Percentiles rank a stretch among this genome's conserved stretches.
These are phyloP conservation scores for Russula brevipes DNA, from an alignment of 768 basidiomycete species.

Conservation along the genomic window DNA sequence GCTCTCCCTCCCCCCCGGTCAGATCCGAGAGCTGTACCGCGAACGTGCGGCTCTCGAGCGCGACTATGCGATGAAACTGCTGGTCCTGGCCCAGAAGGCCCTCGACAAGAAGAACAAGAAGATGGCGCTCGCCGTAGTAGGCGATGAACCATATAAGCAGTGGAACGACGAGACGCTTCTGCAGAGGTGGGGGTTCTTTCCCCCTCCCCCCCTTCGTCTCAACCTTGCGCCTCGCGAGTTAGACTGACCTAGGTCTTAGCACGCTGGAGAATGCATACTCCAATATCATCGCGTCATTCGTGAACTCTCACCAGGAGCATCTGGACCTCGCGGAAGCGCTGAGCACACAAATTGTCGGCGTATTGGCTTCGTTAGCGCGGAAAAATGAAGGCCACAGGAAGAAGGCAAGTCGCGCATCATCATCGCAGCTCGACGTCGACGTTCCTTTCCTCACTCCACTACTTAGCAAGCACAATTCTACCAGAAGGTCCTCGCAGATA, in stretches of 20 bases:
- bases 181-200: conserved; percentile 43
- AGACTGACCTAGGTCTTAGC: conserved; percentile 37
- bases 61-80: conserved; percentile 72
- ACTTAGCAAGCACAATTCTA: conserved; percentile 62
- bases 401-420: conserved; percentile 43
- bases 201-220: not conserved
- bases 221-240: too few species aligned
- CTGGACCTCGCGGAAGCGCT: conserved; percentile 58
- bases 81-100: conserved; percentile 58
- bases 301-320: conserved; percentile 63
- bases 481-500: conserved; percentile 62
- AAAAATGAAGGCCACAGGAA: conserved; percentile 63
- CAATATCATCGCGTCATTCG: conserved; percentile 57
- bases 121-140: conserved; percentile 51
- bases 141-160: conserved; percentile 60
- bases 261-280: conserved; percentile 69
- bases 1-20: not conserved
- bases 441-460: not conserved
- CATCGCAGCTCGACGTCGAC: not conserved
- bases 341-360: conserved; percentile 55
- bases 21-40: conserved; percentile 71
- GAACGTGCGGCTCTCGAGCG: conserved; percentile 66
- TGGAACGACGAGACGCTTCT: conserved; percentile 49
- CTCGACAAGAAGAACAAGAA: conserved; percentile 65
- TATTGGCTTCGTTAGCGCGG: conserved; percentile 53